Conservation (phyloP, 1,284 basidiomycete species). For the Tilletia setariae region DNA sequence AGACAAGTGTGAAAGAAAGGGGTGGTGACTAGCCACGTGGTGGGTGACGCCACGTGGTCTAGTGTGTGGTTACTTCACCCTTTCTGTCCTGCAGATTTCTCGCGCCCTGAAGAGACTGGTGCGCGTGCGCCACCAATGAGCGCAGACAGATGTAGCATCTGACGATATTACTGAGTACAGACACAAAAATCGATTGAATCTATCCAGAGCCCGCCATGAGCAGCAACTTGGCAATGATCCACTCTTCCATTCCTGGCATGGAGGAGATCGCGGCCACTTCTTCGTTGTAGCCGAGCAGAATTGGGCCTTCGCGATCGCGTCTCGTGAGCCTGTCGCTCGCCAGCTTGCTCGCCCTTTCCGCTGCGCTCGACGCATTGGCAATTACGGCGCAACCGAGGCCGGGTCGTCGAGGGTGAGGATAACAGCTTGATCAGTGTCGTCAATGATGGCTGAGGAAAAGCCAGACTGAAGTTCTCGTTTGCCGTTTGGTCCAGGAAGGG, state of each 20-base stretch:
- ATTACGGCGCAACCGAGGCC: neutral
- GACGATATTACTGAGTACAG: no score
- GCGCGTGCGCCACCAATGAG: no score
- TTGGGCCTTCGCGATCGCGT: neutral
- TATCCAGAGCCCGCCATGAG: neutral
- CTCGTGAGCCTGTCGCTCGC: neutral
- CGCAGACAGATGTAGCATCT: no score
- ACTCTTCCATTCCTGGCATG: slow-evolving; percentile 11
- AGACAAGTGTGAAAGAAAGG: neutral
- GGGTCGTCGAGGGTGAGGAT: neutral
- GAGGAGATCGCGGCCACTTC: neutral
- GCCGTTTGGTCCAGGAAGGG: slow-evolving; percentile 65
- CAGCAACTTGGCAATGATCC: slow-evolving; percentile 9
- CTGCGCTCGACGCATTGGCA: neutral
- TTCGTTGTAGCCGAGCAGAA: neutral
- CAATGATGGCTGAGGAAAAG: neutral
- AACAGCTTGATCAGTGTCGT: neutral
- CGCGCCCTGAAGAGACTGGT: no score
- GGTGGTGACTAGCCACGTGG: no score
- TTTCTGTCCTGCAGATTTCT: no score
- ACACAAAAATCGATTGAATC: no score
- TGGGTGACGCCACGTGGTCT: no score
- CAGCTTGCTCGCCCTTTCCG: neutral
- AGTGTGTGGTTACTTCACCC: no score
- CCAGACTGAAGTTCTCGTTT: neutral